Evolutionary conservation across 495 filamentous ascomycete species (phyloP), one percentile per base, ranked within the genome.

Genomic region (Staphylotrichum tortipilum): DNA sequence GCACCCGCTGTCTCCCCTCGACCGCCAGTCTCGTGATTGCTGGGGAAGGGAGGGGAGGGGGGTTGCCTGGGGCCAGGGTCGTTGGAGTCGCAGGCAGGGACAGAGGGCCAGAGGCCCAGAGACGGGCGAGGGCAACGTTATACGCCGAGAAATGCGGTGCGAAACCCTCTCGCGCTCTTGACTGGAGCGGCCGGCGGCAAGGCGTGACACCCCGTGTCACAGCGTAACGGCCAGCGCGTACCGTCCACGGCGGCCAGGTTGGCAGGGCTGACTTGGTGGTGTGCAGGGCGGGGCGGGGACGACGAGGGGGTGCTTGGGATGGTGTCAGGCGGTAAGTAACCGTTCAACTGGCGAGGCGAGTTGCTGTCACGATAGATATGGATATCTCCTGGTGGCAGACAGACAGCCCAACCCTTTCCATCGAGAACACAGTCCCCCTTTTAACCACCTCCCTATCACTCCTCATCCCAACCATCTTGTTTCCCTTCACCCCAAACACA

Each of bases 111-210:
- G n/a, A n/a, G n/a, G n/a, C n/a, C n/a, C n/a, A n/a, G n/a, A n/a
- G n/a, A n/a, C n/a, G n/a, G n/a, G n/a, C n/a, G n/a, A n/a, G 3
- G 44, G 22, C 44, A 49, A 30, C 17, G 47, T 41, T 42, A 44
- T 35, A 50, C 47, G 47, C 30, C 30, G 39, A 17, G 30, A 17
- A 14, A 24, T 17, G 47, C 17, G 15, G 19, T 50, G 47, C 47
- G 31, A 4, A 29, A 43, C 39, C 21, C 28, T 33, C 39, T 11
- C 9, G 29, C 7, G 19, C 19, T 18, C 31, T 36, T 44, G 21
- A 50, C 31, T 43, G 38, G 47, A 38, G 24, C 34, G 10, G 24
- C 26, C 49, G 41, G 49, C 49, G 40, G 49, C 41, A 51, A 45
- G 40, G 23, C 34, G 41, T 43, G 33, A 44, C 30, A 45, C 31